Conservation (phyloP, 768 basidiomycete species). For the Xerocomellus chrysenteron region DNA sequence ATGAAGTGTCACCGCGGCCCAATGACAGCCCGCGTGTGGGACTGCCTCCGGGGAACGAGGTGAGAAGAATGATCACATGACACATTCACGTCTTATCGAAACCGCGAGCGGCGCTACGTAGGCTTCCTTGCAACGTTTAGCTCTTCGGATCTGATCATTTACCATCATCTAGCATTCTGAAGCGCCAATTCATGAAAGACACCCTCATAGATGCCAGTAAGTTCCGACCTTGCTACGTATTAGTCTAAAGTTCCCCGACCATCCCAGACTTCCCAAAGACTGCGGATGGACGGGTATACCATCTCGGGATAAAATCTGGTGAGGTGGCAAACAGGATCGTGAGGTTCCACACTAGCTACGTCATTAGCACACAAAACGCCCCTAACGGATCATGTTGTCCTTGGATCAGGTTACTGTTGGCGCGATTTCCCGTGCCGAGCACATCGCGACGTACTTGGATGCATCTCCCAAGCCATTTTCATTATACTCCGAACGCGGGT, state of each 20-base stretch:
- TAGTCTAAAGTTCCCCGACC: not conserved
- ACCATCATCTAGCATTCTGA: not conserved
- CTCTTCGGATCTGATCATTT: not conserved
- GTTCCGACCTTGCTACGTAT: constrained; percentile 26
- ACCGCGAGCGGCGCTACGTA: too few species aligned
- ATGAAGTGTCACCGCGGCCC: too few species aligned
- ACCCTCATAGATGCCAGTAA: constrained; percentile 64
- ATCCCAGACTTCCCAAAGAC: constrained; percentile 72
- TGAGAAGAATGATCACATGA: not conserved
- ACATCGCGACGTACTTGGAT: constrained; percentile 62
- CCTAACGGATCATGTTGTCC: constrained; percentile 1
- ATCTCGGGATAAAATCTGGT: constrained; percentile 70
- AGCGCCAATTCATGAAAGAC: constrained; percentile 50
- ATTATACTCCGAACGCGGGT: constrained; percentile 71
- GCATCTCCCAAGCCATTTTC: constrained; percentile 57
- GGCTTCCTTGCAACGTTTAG: not conserved
- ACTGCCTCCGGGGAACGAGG: too few species aligned
- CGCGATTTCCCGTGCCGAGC: constrained; percentile 61
- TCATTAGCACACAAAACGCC: not conserved
- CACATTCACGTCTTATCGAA: not conserved
- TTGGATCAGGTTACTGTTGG: constrained; percentile 67
- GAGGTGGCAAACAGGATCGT: constrained; percentile 84
- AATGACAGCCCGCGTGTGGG: too few species aligned
- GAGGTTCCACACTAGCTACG: constrained; percentile 17
- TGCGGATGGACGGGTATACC: constrained; percentile 71